A percentile compares a stretch with the other conserved stretches of the same genome.
phyloP scores from a whole-genome alignment of 2,329 filamentous ascomycete genomes.

The Alternaria sp. region DNA sequence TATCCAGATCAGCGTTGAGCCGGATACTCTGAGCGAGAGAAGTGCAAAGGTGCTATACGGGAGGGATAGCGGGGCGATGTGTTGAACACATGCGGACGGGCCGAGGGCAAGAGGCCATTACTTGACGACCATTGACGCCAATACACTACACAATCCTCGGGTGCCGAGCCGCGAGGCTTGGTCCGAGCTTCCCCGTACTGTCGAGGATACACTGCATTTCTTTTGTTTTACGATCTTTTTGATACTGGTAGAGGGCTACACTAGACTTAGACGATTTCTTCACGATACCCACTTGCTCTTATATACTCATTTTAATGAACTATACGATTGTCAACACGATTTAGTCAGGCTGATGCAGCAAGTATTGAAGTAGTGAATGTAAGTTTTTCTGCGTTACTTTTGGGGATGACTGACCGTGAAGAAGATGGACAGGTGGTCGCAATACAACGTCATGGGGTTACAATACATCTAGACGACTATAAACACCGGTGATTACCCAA shows the following conservation, averaged over 20 bases:
- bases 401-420: neutral
- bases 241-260: neutral
- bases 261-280: neutral
- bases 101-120: neutral
- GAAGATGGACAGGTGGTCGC: neutral
- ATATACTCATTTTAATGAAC: neutral
- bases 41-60: neutral
- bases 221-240: neutral
- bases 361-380: neutral
- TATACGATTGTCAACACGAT: neutral
- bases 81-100: neutral
- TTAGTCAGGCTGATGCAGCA: neutral
- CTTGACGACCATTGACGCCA: neutral
- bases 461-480: neutral
- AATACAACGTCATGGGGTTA: neutral
- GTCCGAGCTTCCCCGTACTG: neutral
- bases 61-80: neutral
- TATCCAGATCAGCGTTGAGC: slow-evolving; percentile 19
- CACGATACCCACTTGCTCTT: neutral
- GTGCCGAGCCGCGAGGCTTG: neutral
- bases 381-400: neutral
- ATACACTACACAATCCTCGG: neutral
- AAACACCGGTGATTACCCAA: neutral
- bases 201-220: neutral
- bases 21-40: slow-evolving; percentile 1